phyloP scores from a whole-genome alignment of 352 stramenopile genomes.

The Thalassiosira livingstoniorum region DNA sequence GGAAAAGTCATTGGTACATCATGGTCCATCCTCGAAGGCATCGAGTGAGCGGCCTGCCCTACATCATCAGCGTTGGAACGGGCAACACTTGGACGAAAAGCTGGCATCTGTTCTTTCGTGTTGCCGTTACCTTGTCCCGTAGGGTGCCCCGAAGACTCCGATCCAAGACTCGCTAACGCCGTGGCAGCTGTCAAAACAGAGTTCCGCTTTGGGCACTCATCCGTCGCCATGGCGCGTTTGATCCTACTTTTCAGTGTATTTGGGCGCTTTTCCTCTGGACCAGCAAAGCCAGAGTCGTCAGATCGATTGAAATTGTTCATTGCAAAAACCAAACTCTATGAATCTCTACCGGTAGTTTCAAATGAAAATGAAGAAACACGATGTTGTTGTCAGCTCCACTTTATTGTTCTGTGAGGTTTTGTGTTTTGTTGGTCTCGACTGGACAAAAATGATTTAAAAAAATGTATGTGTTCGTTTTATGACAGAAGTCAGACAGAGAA shows the following conservation, averaged over 20 bases:
- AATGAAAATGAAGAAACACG: too few species aligned
- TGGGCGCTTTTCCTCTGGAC: too few species aligned
- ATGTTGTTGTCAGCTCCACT: too few species aligned
- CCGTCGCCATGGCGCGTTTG: slow-evolving; percentile 23
- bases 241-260: slow-evolving; percentile 26
- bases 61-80: not conserved
- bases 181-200: slow-evolving; percentile 39
- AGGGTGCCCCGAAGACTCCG: not conserved
- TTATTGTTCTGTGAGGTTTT: too few species aligned
- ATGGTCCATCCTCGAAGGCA: not conserved
- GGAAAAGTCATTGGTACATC: slow-evolving; percentile 38
- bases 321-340: too few species aligned
- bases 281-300: too few species aligned
- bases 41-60: not conserved
- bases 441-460: too few species aligned
- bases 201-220: not conserved
- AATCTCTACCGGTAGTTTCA: too few species aligned
- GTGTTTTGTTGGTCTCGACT: too few species aligned
- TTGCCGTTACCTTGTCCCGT: not conserved
- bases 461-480: too few species aligned
- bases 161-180: slow-evolving; percentile 24
- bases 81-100: not conserved
- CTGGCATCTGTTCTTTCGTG: not conserved
- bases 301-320: too few species aligned
- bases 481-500: too few species aligned